phyloP scores from a whole-genome alignment of 345 rosid genomes.

The Kandelia obovata region DNA sequence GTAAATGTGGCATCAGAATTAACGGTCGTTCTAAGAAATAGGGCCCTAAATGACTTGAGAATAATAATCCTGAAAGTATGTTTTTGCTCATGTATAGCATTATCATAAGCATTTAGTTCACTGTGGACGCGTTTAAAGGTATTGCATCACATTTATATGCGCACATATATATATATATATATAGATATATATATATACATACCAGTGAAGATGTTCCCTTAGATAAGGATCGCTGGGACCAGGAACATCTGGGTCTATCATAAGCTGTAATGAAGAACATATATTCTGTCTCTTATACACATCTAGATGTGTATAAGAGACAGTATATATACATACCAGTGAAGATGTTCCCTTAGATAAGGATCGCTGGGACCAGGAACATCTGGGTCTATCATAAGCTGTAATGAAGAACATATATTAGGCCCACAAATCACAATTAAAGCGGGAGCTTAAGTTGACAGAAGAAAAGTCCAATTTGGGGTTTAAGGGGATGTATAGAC shows the following conservation, averaged over 20 bases:
- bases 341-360: conserved; percentile 54
- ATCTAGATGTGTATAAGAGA: too few species aligned
- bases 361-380: conserved; percentile 77
- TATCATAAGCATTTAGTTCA: neutral
- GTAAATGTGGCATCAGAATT: too few species aligned
- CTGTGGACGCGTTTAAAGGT: neutral
- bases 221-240: conserved; percentile 68
- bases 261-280: conserved; percentile 34
- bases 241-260: conserved; percentile 73
- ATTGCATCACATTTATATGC: neutral
- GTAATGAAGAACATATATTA: conserved; percentile 3
- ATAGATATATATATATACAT: too few species aligned
- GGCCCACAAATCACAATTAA: neutral
- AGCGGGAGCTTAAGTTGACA: neutral
- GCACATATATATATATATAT: too few species aligned
- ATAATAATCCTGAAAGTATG: neutral
- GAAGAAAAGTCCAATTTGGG: neutral
- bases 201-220: conserved; percentile 69
- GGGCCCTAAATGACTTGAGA: neutral
- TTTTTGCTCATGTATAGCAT: neutral
- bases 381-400: conserved; percentile 74
- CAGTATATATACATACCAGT: conserved; percentile 34
- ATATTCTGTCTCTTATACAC: too few species aligned
- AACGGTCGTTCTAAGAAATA: too few species aligned
- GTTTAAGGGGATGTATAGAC: too few species aligned